phyloP scores from a whole-genome alignment of 176 grass and related monocot genomes.

The Oryza australiensis region DNA sequence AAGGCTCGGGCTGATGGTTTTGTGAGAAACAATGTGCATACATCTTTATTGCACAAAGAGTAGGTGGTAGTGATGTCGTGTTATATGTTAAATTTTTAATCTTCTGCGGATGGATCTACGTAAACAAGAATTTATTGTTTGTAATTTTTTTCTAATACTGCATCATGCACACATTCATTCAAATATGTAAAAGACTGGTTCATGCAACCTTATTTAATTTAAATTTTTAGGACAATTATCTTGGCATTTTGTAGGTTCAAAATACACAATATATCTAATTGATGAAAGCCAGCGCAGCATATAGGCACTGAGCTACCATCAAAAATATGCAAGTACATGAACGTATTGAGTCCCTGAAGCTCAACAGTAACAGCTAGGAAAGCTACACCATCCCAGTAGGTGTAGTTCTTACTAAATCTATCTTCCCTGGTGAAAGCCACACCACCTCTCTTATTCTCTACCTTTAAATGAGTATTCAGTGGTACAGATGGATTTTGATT shows the following conservation, averaged over 20 bases:
- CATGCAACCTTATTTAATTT: background rate
- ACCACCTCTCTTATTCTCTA: background rate
- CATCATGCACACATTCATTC: no score
- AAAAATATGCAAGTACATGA: background rate
- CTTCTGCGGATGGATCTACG: no score
- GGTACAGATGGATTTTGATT: background rate
- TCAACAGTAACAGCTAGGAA: background rate
- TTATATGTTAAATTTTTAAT: no score
- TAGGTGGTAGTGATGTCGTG: no score
- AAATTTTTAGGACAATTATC: background rate
- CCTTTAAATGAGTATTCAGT: background rate
- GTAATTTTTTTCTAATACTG: no score
- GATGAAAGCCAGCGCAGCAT: background rate
- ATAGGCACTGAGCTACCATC: background rate
- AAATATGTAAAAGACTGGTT: background rate
- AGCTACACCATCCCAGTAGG: no score
- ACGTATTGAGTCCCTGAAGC: background rate
- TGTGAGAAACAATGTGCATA: no score
- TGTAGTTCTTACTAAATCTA: background rate
- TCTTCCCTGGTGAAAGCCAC: background rate
- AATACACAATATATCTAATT: background rate
- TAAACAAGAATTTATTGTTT: no score
- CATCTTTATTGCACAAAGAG: no score
- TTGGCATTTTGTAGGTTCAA: background rate
- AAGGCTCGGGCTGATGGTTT: no score